A percentile compares a stretch with the other conserved stretches of the same genome.
These are phyloP conservation scores for Glaciozyma martinii DNA, from an alignment of 768 basidiomycete genomes.

Conservation along the genomic window DNA sequence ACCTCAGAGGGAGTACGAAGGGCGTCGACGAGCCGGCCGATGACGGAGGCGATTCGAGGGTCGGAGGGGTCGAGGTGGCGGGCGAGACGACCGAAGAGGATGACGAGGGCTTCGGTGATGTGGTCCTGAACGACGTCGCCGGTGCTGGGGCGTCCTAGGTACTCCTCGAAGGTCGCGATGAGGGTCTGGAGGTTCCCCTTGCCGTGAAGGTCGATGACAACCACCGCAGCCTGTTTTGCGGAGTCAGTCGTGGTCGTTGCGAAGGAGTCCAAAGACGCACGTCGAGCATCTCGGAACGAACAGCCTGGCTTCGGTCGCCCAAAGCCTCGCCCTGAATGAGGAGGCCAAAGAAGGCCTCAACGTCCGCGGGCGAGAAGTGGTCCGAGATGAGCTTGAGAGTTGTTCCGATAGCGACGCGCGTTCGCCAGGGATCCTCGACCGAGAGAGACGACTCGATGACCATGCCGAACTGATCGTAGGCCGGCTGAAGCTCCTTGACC, in stretches of 20 bases:
- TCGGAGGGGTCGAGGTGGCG: constrained; percentile 73
- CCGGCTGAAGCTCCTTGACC: constrained; percentile 79
- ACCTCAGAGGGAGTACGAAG: constrained; percentile 90
- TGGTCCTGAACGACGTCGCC: constrained; percentile 58
- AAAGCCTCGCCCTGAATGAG: constrained; percentile 76
- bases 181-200: constrained; percentile 59
- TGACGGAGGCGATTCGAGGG: constrained; percentile 64
- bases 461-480: constrained; percentile 92
- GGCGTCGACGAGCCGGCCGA: constrained; percentile 76
- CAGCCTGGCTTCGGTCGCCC: constrained; percentile 71
- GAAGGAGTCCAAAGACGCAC: constrained; percentile 14
- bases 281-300: constrained; percentile 71
- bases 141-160: constrained; percentile 47
- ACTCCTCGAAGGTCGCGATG: constrained; percentile 70
- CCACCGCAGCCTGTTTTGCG: constrained; percentile 56
- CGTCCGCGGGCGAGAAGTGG: constrained; percentile 52
- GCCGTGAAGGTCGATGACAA: constrained; percentile 76
- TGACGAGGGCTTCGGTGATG: constrained; percentile 89
- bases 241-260: neutral
- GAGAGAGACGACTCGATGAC: constrained; percentile 70
- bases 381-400: constrained; percentile 62
- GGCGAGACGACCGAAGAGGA: constrained; percentile 85
- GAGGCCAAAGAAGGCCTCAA: constrained; percentile 71
- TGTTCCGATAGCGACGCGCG: constrained; percentile 63
- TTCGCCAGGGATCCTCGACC: constrained; percentile 76